Percentiles rank a stretch among this genome's conserved stretches.
phyloP scores from a whole-genome alignment of 2,329 filamentous ascomycete species.

The Scedosporium minutisporum region DNA sequence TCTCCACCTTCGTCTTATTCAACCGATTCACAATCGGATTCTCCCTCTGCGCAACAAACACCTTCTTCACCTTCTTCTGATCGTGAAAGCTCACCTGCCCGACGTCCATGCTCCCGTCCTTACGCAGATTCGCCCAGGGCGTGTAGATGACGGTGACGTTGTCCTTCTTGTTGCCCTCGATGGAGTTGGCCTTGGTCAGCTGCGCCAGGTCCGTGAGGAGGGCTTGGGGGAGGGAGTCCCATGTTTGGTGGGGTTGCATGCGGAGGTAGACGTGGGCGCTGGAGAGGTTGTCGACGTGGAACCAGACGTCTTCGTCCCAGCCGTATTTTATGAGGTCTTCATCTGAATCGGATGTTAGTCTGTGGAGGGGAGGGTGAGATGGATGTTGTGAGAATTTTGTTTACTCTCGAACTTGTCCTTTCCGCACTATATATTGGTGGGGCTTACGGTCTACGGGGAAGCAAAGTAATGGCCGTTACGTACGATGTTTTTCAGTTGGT shows the following conservation, averaged over 20 bases:
- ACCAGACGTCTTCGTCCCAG: slow-evolving; percentile 96
- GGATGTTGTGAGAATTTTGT: slow-evolving; percentile 6
- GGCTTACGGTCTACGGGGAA: no score
- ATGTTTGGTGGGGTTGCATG: slow-evolving; percentile 65
- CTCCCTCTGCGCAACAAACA: slow-evolving; percentile 71
- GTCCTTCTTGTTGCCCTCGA: slow-evolving; percentile 99
- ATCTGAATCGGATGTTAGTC: slow-evolving; percentile 45
- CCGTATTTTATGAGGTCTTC: slow-evolving; percentile 93
- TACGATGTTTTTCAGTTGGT: neutral
- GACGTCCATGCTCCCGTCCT: slow-evolving; percentile 89
- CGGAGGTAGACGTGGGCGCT: slow-evolving; percentile 95
- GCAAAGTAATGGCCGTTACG: slow-evolving; percentile 84
- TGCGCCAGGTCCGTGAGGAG: slow-evolving; percentile 87
- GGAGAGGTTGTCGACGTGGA: slow-evolving; percentile 95
- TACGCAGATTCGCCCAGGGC: slow-evolving; percentile 91
- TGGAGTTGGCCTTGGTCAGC: slow-evolving; percentile 96
- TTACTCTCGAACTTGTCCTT: slow-evolving; percentile 99
- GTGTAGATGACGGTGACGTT: slow-evolving; percentile 97
- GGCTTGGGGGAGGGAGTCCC: slow-evolving; percentile 69
- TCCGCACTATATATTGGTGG: no score
- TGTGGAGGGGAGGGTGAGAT: neutral
- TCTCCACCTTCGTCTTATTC: slow-evolving; percentile 91
- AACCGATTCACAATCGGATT: slow-evolving; percentile 94
- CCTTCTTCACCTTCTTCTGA: slow-evolving; percentile 69
- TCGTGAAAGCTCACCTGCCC: slow-evolving; percentile 96